Evolutionary conservation across 2,329 filamentous ascomycete genomes (phyloP), one percentile per base, ranked within the genome.

Genomic region (Pseudopyrenochaeta lycopersici): DNA sequence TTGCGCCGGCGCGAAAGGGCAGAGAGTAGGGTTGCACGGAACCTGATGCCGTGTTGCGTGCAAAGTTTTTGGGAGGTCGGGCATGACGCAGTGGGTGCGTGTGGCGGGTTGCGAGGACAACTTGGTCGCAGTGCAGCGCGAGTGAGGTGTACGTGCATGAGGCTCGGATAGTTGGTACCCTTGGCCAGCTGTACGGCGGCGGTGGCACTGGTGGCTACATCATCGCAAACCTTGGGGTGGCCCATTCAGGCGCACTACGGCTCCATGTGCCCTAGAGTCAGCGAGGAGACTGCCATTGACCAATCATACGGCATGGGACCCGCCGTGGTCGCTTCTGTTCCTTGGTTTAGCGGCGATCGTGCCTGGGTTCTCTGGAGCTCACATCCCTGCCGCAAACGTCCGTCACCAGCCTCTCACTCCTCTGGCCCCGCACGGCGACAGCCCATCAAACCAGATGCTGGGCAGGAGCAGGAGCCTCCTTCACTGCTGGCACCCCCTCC

Each of bases 61-160:
- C 23, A 27, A 23, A 27, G 7, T 29, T 43, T 27, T 9, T 27
- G 23, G 4, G 23, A n/a, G n/a, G 23, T 4, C 23, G 23, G 33
- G 33, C 7, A 27, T 42, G 39, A 42, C 39, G 39, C 20, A 7
- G 15, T 15, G 17, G 12, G 17, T 17, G 7, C n/a, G 35, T 18
- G 17, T 6, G 9, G 35, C 35, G 35, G 15, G 46, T 49, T 49
- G 47, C 47, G 47, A 49, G 20, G 39, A 49, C 47, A 49, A 49
- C 47, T 43, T 38, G 44, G 29, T 20, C 30, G 42, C 15, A 6
- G 17, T 32, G 41, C 27, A 40, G 39, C 9, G 15, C 43, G 46
- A 46, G 58, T 63, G 57, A 55, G 62, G 39, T 63, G 62, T 62
- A 61, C 62, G 59, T 62, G 57, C 62, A 64, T 47, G 46, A 39